Conservation (phyloP, 441 rosid species). For the Erysimum cheiri region DNA sequence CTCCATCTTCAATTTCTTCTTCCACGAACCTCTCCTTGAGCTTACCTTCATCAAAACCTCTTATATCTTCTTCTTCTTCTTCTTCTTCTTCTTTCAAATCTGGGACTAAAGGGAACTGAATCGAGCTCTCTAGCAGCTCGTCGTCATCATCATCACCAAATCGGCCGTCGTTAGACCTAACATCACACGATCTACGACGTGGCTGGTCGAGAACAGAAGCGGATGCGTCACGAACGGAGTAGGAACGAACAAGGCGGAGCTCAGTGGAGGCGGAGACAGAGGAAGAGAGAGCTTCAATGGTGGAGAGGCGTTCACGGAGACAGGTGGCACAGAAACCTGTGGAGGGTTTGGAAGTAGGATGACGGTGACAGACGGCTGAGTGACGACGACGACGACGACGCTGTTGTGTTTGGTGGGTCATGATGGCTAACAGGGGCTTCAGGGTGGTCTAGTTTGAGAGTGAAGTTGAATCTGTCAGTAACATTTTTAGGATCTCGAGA, state of each 20-base stretch:
- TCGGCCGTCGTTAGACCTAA: slow-evolving; percentile 37
- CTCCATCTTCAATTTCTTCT: slow-evolving; percentile 46
- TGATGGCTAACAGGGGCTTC: slow-evolving; percentile 24
- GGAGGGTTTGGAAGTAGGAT: slow-evolving; percentile 67
- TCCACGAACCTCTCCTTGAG: slow-evolving; percentile 3
- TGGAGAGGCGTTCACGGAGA: slow-evolving; percentile 89
- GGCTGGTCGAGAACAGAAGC: slow-evolving; percentile 38
- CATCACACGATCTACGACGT: slow-evolving; percentile 49
- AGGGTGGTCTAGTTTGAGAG: slow-evolving; percentile 26
- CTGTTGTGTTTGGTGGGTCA: slow-evolving; percentile 52
- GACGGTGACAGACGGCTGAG: slow-evolving; percentile 69
- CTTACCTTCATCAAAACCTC: slow-evolving; percentile 1
- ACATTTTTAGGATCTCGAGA: slow-evolving; percentile 38
- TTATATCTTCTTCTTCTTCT: slow-evolving; percentile 34
- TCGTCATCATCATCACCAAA: slow-evolving; percentile 43
- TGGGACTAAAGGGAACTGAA: slow-evolving; percentile 26
- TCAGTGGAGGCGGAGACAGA: slow-evolving; percentile 48
- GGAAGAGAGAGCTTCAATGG: slow-evolving; percentile 49
- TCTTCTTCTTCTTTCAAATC: slow-evolving; percentile 47
- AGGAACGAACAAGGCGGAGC: slow-evolving; percentile 62
- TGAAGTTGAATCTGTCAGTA: slow-evolving; percentile 27
- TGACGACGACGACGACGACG: slow-evolving; percentile 55
- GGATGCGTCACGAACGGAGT: slow-evolving; percentile 51
- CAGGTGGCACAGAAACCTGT: slow-evolving; percentile 83
- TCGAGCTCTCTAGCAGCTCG: slow-evolving; percentile 43